Evolutionary conservation across 73 alveolate genomes (phyloP).

Genomic region (Stentor coeruleus): DNA sequence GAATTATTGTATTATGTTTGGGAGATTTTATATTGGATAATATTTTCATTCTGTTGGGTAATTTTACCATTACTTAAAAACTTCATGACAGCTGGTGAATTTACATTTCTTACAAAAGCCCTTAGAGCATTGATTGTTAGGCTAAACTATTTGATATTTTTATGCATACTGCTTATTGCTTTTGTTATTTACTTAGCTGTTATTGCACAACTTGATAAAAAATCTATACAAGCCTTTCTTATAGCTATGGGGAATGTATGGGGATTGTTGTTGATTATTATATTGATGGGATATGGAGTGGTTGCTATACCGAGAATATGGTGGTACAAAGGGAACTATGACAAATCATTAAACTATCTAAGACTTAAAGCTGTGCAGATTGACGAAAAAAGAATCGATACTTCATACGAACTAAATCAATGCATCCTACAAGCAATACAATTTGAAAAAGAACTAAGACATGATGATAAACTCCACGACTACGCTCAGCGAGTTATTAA

Average conservation of each 20-base stretch:
- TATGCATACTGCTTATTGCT: background rate
- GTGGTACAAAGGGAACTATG: background rate
- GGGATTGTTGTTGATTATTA: constrained; percentile 16
- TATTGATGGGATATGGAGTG: constrained; percentile 26
- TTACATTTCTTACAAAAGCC: background rate
- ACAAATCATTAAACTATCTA: background rate
- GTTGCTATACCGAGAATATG: constrained; percentile 29
- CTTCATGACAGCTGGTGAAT: constrained; percentile 23
- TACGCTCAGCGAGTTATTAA: background rate
- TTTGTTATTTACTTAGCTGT: constrained; percentile 12
- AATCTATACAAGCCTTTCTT: background rate
- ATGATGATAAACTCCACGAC: constrained; percentile 8
- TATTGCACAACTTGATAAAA: background rate
- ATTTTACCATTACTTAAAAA: constrained; percentile 8
- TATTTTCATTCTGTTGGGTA: constrained; percentile 9
- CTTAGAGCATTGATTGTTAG: background rate
- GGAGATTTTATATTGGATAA: constrained; percentile 14
- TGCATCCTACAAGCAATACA: background rate
- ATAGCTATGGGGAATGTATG: constrained; percentile 20
- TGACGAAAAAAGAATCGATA: constrained; percentile 10
- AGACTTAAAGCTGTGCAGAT: background rate
- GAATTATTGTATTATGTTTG: background rate
- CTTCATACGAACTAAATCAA: constrained; percentile 18
- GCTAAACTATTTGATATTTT: background rate
- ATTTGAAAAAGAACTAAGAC: background rate